Evolutionary conservation across 2,329 filamentous ascomycete genomes (phyloP).

Genomic region (Dendrostoma leiphaemia): DNA sequence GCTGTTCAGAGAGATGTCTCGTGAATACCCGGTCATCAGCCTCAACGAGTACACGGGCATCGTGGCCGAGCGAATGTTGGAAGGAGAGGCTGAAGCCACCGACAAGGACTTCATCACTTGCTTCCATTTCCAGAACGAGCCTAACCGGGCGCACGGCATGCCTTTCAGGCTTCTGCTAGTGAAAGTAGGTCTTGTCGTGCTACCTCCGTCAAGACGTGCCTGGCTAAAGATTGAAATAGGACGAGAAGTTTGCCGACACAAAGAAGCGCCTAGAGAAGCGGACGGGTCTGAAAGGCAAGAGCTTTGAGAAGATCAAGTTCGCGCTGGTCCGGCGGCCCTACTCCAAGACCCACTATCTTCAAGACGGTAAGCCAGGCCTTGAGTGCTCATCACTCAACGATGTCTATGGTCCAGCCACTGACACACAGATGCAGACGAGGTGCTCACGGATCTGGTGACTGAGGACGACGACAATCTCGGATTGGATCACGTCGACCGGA

Average conservation of each 20-base stretch:
- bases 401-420: slow-evolving; percentile 18
- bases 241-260: slow-evolving; percentile 84
- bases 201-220: not conserved
- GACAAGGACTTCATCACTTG: slow-evolving; percentile 67
- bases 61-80: slow-evolving; percentile 77
- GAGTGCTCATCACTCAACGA: no score
- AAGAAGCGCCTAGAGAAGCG: slow-evolving; percentile 92
- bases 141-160: slow-evolving; percentile 77
- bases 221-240: slow-evolving; percentile 41
- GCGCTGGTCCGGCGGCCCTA: slow-evolving; percentile 73
- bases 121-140: slow-evolving; percentile 92
- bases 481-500: slow-evolving; percentile 64
- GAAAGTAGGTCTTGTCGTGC: slow-evolving; percentile 50
- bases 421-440: slow-evolving; percentile 46
- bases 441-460: slow-evolving; percentile 51
- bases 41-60: slow-evolving; percentile 84
- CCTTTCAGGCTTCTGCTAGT: slow-evolving; percentile 89
- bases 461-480: slow-evolving; percentile 62
- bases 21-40: slow-evolving; percentile 71
- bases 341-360: slow-evolving; percentile 77
- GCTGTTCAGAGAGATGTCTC: slow-evolving; percentile 73
- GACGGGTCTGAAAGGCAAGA: slow-evolving; percentile 95
- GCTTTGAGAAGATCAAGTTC: slow-evolving; percentile 98
- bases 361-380: slow-evolving; percentile 67
- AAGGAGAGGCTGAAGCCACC: slow-evolving; percentile 63